phyloP scores from a whole-genome alignment of 148 eudicot species.

The Silene latifolia region DNA sequence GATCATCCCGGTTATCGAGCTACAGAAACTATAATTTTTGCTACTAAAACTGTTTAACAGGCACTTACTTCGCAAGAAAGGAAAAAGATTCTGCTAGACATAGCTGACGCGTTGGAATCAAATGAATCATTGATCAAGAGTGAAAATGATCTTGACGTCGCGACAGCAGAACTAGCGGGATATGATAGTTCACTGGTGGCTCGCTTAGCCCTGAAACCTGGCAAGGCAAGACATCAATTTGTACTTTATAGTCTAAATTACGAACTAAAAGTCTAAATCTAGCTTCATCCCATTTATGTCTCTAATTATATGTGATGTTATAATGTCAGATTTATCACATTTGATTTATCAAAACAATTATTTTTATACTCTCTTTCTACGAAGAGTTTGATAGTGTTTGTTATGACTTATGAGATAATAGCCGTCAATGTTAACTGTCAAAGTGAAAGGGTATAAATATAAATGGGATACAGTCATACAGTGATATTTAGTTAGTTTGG shows the following conservation, averaged over 20 bases:
- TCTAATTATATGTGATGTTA: too few relatives aligned
- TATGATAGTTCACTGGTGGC: conserved; percentile 75
- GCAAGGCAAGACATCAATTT: conserved; percentile 53
- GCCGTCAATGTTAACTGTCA: too few relatives aligned
- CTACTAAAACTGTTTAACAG: conserved; percentile 33
- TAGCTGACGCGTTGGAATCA: conserved; percentile 83
- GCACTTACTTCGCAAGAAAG: conserved; percentile 70
- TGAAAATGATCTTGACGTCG: conserved; percentile 80
- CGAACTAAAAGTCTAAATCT: neutral
- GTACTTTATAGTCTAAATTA: neutral
- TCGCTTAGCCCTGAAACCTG: conserved; percentile 76
- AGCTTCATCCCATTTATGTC: neutral
- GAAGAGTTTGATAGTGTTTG: too few relatives aligned
- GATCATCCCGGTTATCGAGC: too few relatives aligned
- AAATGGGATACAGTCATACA: too few relatives aligned
- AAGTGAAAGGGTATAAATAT: too few relatives aligned
- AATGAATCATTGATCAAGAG: conserved; percentile 48
- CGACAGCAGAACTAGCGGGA: conserved; percentile 68
- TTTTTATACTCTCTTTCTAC: too few relatives aligned
- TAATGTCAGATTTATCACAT: too few relatives aligned
- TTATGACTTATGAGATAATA: too few relatives aligned
- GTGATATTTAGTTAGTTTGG: conserved; percentile 6
- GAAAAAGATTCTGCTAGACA: conserved; percentile 58
- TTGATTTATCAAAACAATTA: too few relatives aligned
- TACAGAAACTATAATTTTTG: neutral